Base-by-base conservation (phyloP, 2,329 filamentous ascomycete genomes). In the Neodidymelliopsis sp. region DNA sequence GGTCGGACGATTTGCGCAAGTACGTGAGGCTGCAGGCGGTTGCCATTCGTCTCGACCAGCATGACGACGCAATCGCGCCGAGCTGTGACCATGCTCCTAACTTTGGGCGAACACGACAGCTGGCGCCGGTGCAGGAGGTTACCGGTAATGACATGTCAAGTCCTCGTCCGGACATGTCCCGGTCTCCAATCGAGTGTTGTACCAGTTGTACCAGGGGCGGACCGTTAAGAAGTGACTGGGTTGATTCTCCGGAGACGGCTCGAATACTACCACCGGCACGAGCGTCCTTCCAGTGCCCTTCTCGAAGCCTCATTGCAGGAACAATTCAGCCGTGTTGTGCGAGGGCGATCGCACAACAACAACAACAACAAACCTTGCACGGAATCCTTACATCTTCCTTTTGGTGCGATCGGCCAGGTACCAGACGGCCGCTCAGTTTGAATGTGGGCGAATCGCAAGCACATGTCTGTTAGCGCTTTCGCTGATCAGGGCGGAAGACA, bases 231-330 rank as follows among this genome's bases (percentile, higher is more conserved):
- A 35, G 39, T 31, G 46, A 34, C 34, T 25, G 25, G 39, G 46
- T 51, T 33, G 49, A 47, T 59, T 48, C 56, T 39, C 47, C 52
- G 47, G 35, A 36, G 39, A 31, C 19, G 29, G 38, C 20, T 35
- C 24, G 28, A 18, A 40, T 15, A 34, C 28, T 29, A 36, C 42
- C 25, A 49, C 39, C 28, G 59, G 65, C 61, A 60, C 65, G 65
- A 69, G 65, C 65, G 58, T 54, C 58, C 58, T 66, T 67, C 65
- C 34, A 57, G 39, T 46, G 48, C 31, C 29, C 54, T 66, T 65
- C 61, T 56, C 56, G 62, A 66, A 62, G 58, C 46, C 49, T 49
- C 37, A 50, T 54, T 53, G 45, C 50, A 56, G 54, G 57, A 58
- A 45, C 48, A 59, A 54, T 37, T 30, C 37, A 37, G 45, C 49